Conservation (phyloP, 2,329 filamentous ascomycete species). For the Pyricularia sp. region DNA sequence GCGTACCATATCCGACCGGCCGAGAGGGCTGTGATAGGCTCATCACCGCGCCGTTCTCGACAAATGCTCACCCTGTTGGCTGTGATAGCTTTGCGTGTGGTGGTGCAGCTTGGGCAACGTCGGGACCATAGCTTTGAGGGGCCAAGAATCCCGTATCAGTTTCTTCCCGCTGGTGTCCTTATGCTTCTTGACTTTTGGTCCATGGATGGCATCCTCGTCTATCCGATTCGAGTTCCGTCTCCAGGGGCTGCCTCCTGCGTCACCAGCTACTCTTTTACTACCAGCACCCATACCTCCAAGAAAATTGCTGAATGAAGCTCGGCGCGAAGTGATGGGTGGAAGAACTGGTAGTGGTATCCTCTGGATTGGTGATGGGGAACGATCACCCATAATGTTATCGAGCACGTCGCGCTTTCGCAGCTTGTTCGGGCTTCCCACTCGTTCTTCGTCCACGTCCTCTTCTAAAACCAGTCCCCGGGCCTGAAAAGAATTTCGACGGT, state of each 20-base stretch:
- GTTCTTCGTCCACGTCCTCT: neutral
- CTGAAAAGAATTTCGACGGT: neutral
- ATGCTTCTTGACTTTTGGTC: slow-evolving; percentile 28
- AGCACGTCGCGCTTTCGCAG: slow-evolving; percentile 15
- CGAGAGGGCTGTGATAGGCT: neutral
- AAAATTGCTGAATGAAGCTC: slow-evolving; percentile 1
- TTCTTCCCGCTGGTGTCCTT: slow-evolving; percentile 14
- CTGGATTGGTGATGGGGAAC: slow-evolving; percentile 3
- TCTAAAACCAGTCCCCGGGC: neutral
- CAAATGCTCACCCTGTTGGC: neutral
- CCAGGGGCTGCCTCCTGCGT: slow-evolving; percentile 1
- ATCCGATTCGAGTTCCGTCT: slow-evolving; percentile 31
- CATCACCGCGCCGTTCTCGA: neutral
- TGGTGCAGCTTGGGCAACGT: slow-evolving; percentile 24
- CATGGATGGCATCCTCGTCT: slow-evolving; percentile 41
- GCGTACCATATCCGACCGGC: neutral
- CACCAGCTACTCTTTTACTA: slow-evolving; percentile 7
- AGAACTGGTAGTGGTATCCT: slow-evolving; percentile 13
- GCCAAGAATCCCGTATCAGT: slow-evolving; percentile 18
- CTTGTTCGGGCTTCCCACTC: slow-evolving; percentile 5
- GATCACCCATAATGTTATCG: neutral
- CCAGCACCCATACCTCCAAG: neutral
- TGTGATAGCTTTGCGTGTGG: neutral
- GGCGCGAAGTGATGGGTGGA: slow-evolving; percentile 14
- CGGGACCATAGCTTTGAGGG: slow-evolving; percentile 17